Conservation (phyloP, 345 rosid species). For the Stellera chamaejasme region DNA sequence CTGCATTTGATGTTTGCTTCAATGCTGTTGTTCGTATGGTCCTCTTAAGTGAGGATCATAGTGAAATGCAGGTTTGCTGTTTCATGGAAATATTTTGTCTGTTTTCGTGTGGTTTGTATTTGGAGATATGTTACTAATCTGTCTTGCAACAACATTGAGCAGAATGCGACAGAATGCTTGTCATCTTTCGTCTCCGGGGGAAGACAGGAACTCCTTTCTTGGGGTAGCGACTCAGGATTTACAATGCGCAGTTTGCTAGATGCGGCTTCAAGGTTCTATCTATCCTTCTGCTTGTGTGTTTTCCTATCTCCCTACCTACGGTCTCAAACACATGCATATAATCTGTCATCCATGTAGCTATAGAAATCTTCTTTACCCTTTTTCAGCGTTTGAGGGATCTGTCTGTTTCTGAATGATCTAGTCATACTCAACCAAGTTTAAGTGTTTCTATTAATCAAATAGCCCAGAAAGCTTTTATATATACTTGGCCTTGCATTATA, state of each 20-base stretch:
- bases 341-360: too few species aligned
- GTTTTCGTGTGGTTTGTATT: too few species aligned
- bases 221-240: slow-evolving; percentile 73
- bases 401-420: too few species aligned
- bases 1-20: slow-evolving; percentile 65
- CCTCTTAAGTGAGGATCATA: slow-evolving; percentile 80
- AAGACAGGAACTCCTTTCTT: slow-evolving; percentile 60
- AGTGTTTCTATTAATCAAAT: too few species aligned
- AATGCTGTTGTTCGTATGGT: slow-evolving; percentile 62
- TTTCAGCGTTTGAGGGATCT: too few species aligned
- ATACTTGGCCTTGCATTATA: too few species aligned
- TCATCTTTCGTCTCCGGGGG: slow-evolving; percentile 75
- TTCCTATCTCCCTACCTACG: too few species aligned
- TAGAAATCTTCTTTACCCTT: too few species aligned
- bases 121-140: too few species aligned
- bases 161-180: slow-evolving; percentile 95
- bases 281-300: neutral
- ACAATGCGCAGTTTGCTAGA: slow-evolving; percentile 90
- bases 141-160: slow-evolving; percentile 16
- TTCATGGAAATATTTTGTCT: slow-evolving; percentile 8
- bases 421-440: too few species aligned
- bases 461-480: too few species aligned
- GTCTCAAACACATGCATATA: too few species aligned
- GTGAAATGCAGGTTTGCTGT: slow-evolving; percentile 77
- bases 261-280: slow-evolving; percentile 71